Conservation (phyloP, 106 monocot genomes). For the Dendrobium officinale region DNA sequence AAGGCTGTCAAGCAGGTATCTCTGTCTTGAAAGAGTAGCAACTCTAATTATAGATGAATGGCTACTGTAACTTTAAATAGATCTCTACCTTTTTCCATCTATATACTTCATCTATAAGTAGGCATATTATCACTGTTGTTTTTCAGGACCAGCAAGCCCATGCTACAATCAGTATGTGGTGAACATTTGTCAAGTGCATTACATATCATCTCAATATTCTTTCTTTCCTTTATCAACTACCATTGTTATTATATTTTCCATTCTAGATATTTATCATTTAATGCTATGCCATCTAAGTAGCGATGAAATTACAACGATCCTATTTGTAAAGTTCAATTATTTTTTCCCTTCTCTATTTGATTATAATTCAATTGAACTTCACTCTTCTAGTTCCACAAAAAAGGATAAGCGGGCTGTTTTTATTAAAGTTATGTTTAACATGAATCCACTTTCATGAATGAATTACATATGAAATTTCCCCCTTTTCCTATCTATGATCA, state of each 20-base stretch:
- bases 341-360: background rate
- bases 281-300: background rate
- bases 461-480: no score
- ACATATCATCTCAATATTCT: background rate
- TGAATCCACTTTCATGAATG: background rate
- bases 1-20: slow-evolving; percentile 86
- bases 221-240: background rate
- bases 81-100: background rate
- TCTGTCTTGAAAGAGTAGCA: background rate
- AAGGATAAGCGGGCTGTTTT: background rate
- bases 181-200: background rate
- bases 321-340: background rate
- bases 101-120: background rate
- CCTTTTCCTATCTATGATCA: no score
- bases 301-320: background rate
- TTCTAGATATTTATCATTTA: background rate
- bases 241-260: background rate
- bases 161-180: background rate
- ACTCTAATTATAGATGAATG: background rate
- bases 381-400: slow-evolving; percentile 1
- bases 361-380: background rate
- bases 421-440: background rate
- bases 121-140: background rate
- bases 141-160: background rate
- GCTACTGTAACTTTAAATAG: background rate